Conservation (phyloP, 140 eudicot genomes). For the Cichorium intybus region DNA sequence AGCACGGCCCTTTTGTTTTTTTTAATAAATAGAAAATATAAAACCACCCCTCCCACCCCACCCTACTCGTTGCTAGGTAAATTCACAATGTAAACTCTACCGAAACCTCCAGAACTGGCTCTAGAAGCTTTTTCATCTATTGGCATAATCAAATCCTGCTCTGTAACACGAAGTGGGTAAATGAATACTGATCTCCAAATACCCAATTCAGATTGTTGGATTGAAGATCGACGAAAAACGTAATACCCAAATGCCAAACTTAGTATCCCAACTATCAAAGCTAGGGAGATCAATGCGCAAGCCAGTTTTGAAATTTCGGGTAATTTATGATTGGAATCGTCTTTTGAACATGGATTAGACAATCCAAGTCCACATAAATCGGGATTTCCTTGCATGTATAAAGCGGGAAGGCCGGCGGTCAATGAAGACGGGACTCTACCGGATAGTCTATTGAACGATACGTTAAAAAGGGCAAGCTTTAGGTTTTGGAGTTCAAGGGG, state of each 20-base stretch:
- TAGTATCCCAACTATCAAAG: constrained; percentile 40
- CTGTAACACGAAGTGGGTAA: constrained; percentile 75
- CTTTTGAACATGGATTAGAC: constrained; percentile 49
- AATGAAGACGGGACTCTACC: constrained; percentile 65
- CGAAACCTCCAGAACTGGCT: constrained; percentile 60
- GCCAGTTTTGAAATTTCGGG: constrained; percentile 48
- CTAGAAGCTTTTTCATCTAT: constrained; percentile 72
- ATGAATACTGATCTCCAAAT: constrained; percentile 79
- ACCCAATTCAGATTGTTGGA: constrained; percentile 39
- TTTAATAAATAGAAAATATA: too few relatives aligned
- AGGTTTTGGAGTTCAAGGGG: constrained; percentile 80
- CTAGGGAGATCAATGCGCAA: constrained; percentile 52
- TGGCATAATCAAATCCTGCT: constrained; percentile 66
- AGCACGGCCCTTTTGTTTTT: too few relatives aligned
- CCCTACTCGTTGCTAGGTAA: constrained; percentile 91
- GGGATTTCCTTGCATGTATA: constrained; percentile 82
- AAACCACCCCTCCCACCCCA: too few relatives aligned
- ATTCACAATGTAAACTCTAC: constrained; percentile 63
- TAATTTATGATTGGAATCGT: constrained; percentile 27
- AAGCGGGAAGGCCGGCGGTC: constrained; percentile 83
- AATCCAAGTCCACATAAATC: constrained; percentile 74
- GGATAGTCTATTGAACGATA: constrained; percentile 68
- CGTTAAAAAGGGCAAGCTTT: constrained; percentile 92
- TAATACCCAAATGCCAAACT: constrained; percentile 45
- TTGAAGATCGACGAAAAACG: constrained; percentile 37